Base-by-base conservation (phyloP, 257 asterid species). In the Rubia yunnanensis region DNA sequence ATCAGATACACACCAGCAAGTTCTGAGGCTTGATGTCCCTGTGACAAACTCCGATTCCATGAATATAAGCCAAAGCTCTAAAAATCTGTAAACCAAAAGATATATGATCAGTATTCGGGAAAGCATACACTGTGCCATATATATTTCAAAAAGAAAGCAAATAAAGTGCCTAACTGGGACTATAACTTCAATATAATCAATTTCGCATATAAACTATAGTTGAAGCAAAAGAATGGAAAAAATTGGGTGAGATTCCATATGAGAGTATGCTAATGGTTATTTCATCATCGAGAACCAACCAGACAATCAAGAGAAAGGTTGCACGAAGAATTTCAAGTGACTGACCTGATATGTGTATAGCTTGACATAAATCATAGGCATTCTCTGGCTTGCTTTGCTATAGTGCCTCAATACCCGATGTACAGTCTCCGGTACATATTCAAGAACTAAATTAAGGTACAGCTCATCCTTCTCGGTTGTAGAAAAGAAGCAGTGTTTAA, bases 21-120 rank as follows among this genome's bases (percentile, higher is more conserved):
- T 88, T 88, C 69, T 88, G 96, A 36, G 96, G 96, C 75, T 86
- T 86, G 80, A 88, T 86, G 76, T 88, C 95, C 83, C 96, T 81
- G 83, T 88, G 96, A 74, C 95, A 86, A 65, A 88, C 92, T 64
- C 95, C 90, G 41, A 84, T 78, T 27, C 96, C 92, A 73, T 86
- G 95, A 61, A 86, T 83, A 68, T 88, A 88, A 26, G 95, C 89
- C 85, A 88, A 77, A 55, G 96, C 86, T 80, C 95, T 80, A 69
- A 88, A 88, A 61, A 88, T 86, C 96, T 88, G 95, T 53, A 70
- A 57, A 20, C 20, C 41, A 52, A 35, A 54, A 50, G 48, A 14
- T 62, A 52, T 48, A 59, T 11, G 17, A 44, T 44, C 20, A 44
- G 52, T 49, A 39, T 9, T 39, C 64, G 73, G n/a, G 26, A 24